Base-by-base conservation (phyloP, 441 rosid species). In the Cnidoscolus chayamansa region DNA sequence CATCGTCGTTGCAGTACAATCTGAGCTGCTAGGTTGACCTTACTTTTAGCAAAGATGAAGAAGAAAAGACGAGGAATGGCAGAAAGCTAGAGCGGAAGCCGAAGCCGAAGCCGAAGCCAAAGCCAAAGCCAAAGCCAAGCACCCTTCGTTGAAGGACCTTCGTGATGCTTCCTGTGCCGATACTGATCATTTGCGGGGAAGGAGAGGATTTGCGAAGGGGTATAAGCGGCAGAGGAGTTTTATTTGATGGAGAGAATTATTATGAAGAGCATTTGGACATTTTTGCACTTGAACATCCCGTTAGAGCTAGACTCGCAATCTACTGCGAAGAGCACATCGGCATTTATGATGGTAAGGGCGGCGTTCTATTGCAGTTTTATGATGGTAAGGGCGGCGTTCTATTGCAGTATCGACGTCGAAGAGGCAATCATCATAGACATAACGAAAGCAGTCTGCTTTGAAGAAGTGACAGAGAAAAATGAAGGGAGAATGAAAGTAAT, bases 301-400 rank as follows among this genome's bases (percentile, higher is more conserved):
- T 71, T 82, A n/a, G 79, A 72, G 35, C 88, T 77, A 57, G 65
- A 73, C 35, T 81, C 78, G 62, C 0, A 83, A 60, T 63, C 74
- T 81, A 63, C 74, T 80, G 63, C 89, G 96, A 30, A 90, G 86
- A 1, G 87, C 96, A 64, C 97, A 92, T 0, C 84, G 19, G 72
- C 96, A 92, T 70, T 92, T 85, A 25, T 81, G 80, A 79, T 88
- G 96, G 76, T 90, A 92, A 0, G 93, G 96, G 47, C 97, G 84
- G 7, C 89, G 80, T 25, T 83, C 84, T 12, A 87, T 76, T 50
- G 76, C 86, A 43, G 72, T 67, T 25, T 25, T 25, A 25, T 25
- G 25, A 25, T 25, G 25, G 25, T 25, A 25, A 25, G 25, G 25
- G 25, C 25, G 25, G 25, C 25, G 25, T 25, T 25, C 25, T 25